Evolutionary conservation across 2,329 filamentous ascomycete species (phyloP).

Genomic region (Lojkania enalia): DNA sequence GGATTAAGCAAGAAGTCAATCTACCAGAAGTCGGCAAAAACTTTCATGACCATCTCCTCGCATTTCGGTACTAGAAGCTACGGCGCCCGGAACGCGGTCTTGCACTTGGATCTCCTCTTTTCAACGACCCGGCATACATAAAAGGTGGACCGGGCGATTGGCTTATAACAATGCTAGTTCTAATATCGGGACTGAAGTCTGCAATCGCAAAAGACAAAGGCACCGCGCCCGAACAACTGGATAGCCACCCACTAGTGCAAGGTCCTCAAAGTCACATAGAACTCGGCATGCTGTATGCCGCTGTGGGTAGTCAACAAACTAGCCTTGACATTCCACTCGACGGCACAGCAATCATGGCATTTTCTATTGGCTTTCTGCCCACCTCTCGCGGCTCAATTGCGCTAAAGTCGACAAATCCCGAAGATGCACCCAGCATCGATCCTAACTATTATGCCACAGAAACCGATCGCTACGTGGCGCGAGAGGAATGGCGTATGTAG

Average conservation of each 20-base stretch:
- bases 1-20: constrained; percentile 57
- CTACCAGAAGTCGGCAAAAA: constrained; percentile 65
- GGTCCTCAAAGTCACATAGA: constrained; percentile 22
- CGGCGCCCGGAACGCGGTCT: constrained; percentile 26
- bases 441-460: constrained; percentile 57
- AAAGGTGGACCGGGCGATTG: constrained; percentile 29
- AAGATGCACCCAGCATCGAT: constrained; percentile 54
- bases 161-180: constrained; percentile 19
- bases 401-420: constrained; percentile 56
- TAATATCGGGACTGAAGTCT: constrained; percentile 12
- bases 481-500: constrained; percentile 55
- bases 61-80: constrained; percentile 32
- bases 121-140: constrained; percentile 20
- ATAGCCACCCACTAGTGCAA: constrained; percentile 16
- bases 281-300: constrained; percentile 21
- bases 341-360: constrained; percentile 24
- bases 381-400: constrained; percentile 52
- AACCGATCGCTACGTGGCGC: constrained; percentile 49
- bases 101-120: constrained; percentile 24
- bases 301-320: constrained; percentile 14
- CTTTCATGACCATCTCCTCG: constrained; percentile 58
- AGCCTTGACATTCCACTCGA: constrained; percentile 23
- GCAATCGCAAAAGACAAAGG: constrained; percentile 19
- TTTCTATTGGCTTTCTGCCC: constrained; percentile 25
- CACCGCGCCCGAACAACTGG: constrained; percentile 4